Evolutionary conservation across 1,284 basidiomycete genomes (phyloP), one percentile per base, ranked within the genome.

Genomic region (Exobasidium rhododendri): DNA sequence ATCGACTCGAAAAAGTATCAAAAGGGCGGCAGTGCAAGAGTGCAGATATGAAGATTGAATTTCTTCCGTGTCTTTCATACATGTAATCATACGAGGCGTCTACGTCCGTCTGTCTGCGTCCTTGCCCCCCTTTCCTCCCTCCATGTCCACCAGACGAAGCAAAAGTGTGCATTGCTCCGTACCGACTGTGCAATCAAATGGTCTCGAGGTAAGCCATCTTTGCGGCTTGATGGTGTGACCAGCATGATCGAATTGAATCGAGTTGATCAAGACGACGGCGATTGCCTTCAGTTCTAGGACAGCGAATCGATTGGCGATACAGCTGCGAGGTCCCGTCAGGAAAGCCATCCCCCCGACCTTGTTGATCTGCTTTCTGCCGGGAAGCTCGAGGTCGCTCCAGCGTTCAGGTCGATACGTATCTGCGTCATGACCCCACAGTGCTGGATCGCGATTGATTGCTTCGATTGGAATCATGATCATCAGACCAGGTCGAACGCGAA

Each of bases 301-400:
- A 17, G 57, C 52, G 35, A 77, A 77, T 2, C 67, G 30, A 46
- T 73, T 66, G 1, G 73, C 75, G n/a, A 78, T 74, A 58, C 75
- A 78, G 4, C 65, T 73, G 10, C 74, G 44, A 1, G 74, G 68
- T 2, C 75, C 75, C 2, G 63, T 56, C 56, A 78, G 67, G 60
- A 78, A 78, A 31, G 70, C 66, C 62, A 71, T 56, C 24, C 70
- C 22, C n/a, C 59, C 59, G 56, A 47, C 63, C 61, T 61, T 64
- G 58, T 47, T 66, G 62, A 14, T 73, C 49, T 14, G 59, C 61
- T 43, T 29, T 53, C 4, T 62, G 30, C 56, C 66, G 10, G 40
- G 56, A 28, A 53, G 24, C 3, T 20, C 57, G 5, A 26, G 7
- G 40, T 77, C 52, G 14, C 59, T 31, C 77, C 77, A 78, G 10